Conservation (phyloP, 306 rosid genomes). For the Prunus davidiana region DNA sequence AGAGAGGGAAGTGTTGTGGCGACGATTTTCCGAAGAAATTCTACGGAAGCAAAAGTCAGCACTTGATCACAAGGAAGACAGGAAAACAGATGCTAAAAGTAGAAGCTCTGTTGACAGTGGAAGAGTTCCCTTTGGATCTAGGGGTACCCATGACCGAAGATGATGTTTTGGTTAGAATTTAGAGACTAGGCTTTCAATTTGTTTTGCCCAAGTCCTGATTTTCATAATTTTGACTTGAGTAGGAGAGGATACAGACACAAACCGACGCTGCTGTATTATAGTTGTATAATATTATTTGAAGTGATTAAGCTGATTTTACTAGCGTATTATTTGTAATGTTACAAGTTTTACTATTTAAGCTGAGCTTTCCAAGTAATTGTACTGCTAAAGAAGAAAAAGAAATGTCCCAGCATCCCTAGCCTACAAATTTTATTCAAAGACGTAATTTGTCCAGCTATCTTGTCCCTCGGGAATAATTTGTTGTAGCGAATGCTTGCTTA, state of each 20-base stretch:
- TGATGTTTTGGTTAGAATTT: constrained; percentile 15
- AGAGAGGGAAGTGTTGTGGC: constrained; percentile 86
- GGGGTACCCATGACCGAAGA: constrained; percentile 51
- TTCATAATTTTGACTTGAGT: constrained; percentile 6
- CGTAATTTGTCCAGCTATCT: too few relatives aligned
- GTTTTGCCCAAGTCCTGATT: background rate
- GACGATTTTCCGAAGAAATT: constrained; percentile 62
- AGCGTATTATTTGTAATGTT: too few relatives aligned
- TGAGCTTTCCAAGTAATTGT: too few relatives aligned
- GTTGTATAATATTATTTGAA: too few relatives aligned
- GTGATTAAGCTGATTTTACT: too few relatives aligned
- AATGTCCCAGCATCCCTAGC: too few relatives aligned
- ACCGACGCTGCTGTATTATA: background rate
- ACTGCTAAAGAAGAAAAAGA: too few relatives aligned
- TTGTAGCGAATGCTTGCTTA: too few relatives aligned
- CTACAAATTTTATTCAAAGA: too few relatives aligned
- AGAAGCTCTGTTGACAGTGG: constrained; percentile 49
- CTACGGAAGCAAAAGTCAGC: constrained; percentile 60
- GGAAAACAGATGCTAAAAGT: constrained; percentile 45
- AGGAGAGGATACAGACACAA: background rate
- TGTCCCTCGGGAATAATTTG: too few relatives aligned
- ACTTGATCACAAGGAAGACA: constrained; percentile 58
- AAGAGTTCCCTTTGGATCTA: constrained; percentile 41
- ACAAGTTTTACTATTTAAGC: too few relatives aligned
- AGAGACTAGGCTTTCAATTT: background rate